Percentiles rank a stretch among this genome's conserved stretches.
These are phyloP conservation scores for Marchantia polymorpha DNA, from an alignment of 225 moss, liverwort and hornwort genomes.

Conservation along the genomic window DNA sequence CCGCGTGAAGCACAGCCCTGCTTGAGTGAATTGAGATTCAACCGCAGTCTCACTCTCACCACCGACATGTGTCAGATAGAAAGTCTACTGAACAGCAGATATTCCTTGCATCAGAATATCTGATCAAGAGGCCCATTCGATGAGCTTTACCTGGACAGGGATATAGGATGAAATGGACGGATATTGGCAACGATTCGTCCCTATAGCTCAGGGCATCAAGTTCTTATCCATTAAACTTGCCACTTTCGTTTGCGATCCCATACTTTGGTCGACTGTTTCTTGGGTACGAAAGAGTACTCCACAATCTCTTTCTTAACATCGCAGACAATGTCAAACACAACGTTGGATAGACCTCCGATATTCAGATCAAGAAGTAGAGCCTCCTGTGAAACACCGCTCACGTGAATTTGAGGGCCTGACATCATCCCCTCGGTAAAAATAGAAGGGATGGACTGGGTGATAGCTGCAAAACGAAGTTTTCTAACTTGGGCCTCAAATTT, in stretches of 20 bases:
- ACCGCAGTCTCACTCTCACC: not conserved
- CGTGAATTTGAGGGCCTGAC: not conserved
- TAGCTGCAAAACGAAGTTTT: conserved; percentile 24
- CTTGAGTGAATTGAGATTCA: not conserved
- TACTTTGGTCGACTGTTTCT: not conserved
- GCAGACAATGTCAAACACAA: not conserved
- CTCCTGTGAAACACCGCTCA: not conserved
- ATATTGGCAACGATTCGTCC: not conserved
- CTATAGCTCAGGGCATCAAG: not conserved
- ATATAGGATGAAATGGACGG: not conserved
- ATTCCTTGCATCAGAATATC: not conserved
- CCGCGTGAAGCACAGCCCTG: not conserved
- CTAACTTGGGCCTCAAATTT: conserved; percentile 20
- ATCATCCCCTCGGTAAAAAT: conserved; percentile 5
- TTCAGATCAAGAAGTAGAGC: not conserved
- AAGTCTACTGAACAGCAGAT: not conserved
- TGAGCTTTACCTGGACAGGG: not conserved
- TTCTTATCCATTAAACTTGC: not conserved
- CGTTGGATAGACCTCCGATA: not conserved
- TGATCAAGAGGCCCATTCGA: not conserved
- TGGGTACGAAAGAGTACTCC: not conserved
- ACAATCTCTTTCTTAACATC: not conserved
- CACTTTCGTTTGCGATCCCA: not conserved
- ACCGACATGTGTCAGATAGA: not conserved
- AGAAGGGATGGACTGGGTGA: conserved; percentile 16